Conservation (phyloP, 768 basidiomycete genomes). For the Lactifluus hygrophoroides region DNA sequence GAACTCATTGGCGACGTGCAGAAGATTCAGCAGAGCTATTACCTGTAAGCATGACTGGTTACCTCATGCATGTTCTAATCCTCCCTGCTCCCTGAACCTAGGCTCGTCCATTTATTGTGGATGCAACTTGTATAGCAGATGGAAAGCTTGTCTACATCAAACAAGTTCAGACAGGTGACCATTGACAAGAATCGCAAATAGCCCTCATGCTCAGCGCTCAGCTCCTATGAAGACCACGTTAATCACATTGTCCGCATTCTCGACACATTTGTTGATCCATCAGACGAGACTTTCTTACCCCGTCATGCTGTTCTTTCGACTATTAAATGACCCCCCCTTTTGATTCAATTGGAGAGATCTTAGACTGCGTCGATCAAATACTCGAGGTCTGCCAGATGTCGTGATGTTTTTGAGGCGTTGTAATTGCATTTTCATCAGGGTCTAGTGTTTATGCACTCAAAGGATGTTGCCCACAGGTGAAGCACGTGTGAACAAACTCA, state of each 20-base stretch:
- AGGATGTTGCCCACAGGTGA: constrained; percentile 17
- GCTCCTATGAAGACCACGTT: not conserved
- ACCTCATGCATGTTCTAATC: not conserved
- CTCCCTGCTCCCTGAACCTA: not conserved
- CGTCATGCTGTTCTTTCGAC: constrained; percentile 15
- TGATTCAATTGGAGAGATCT: not conserved
- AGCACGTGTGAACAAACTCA: constrained; percentile 78
- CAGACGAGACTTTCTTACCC: constrained; percentile 6
- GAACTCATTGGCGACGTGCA: too few species aligned
- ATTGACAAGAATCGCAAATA: constrained; percentile 20
- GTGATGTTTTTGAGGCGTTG: too few species aligned
- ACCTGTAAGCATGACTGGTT: not conserved
- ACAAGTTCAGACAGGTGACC: constrained; percentile 3
- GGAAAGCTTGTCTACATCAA: constrained; percentile 28
- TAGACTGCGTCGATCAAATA: constrained; percentile 13
- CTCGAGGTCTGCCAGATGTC: too few species aligned
- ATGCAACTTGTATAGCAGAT: constrained; percentile 28
- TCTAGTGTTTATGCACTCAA: constrained; percentile 17
- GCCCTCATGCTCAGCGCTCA: constrained; percentile 15
- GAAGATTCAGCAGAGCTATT: too few species aligned
- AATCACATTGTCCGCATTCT: constrained; percentile 16
- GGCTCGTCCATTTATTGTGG: constrained; percentile 18
- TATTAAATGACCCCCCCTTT: not conserved
- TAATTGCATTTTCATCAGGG: not conserved
- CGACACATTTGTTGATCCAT: constrained; percentile 1